Evolutionary conservation across 1,284 basidiomycete species (phyloP).

Genomic region (Leccinum fallax): DNA sequence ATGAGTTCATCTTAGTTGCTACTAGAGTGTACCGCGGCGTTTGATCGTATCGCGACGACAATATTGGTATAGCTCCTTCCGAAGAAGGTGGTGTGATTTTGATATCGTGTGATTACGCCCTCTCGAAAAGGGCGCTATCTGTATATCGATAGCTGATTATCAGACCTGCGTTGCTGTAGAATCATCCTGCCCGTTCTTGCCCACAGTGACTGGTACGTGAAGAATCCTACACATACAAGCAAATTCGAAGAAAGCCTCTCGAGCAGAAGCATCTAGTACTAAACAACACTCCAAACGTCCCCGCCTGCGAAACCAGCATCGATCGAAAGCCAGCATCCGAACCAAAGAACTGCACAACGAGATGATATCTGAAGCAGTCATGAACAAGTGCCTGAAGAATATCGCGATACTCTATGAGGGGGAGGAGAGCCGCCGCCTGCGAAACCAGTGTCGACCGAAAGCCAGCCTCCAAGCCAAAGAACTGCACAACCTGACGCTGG

Average conservation of each 20-base stretch:
- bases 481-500: slow-evolving; percentile 43
- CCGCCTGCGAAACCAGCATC: background rate
- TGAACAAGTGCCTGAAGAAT: no score
- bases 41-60: background rate
- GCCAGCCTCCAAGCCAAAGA: background rate
- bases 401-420: no score
- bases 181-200: no score
- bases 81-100: no score
- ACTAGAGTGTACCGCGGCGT: background rate
- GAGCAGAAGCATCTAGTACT: background rate
- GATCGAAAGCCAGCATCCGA: background rate
- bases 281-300: slow-evolving; percentile 8
- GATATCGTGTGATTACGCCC: no score
- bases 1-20: slow-evolving; percentile 3
- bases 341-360: slow-evolving; percentile 25
- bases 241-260: background rate
- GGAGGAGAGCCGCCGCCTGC: background rate
- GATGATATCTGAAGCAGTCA: slow-evolving; percentile 31
- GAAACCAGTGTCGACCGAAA: background rate
- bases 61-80: no score
- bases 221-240: background rate
- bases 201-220: no score
- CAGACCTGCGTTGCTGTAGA: no score
- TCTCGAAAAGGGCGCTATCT: no score
- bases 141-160: no score